Percentiles rank a stretch among this genome's conserved stretches.
These are phyloP conservation scores for Brasenia schreberi DNA, from an alignment of 164 flowering plant species.

Conservation along the genomic window DNA sequence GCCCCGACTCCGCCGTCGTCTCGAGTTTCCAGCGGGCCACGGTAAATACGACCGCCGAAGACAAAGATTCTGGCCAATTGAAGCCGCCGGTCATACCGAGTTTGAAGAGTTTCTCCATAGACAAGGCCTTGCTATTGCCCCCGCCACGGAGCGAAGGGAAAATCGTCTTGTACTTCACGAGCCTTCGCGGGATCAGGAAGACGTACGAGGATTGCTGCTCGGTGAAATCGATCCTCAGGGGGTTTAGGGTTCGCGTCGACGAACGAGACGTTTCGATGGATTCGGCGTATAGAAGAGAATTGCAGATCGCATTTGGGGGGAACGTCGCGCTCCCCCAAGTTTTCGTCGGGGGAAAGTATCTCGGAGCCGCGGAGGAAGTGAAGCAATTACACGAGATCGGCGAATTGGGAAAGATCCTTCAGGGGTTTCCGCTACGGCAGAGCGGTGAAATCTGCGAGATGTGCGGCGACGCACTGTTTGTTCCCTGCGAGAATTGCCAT, in stretches of 20 bases:
- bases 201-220: slow-evolving; percentile 80
- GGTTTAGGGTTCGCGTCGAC: slow-evolving; percentile 63
- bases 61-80: slow-evolving; percentile 1
- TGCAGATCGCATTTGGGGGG: slow-evolving; percentile 36
- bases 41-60: slow-evolving; percentile 24
- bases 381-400: slow-evolving; percentile 63
- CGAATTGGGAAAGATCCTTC: slow-evolving; percentile 48
- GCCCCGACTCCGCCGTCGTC: slow-evolving; percentile 48
- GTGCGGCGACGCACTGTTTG: slow-evolving; percentile 85
- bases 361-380: slow-evolving; percentile 83
- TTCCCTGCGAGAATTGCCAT: slow-evolving; percentile 62
- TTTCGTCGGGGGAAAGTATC: slow-evolving; percentile 50
- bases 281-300: slow-evolving; percentile 43
- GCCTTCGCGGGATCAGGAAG: slow-evolving; percentile 69
- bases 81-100: background rate
- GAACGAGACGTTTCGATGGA: slow-evolving; percentile 95
- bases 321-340: slow-evolving; percentile 56
- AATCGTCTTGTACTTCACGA: slow-evolving; percentile 69
- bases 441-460: slow-evolving; percentile 33
- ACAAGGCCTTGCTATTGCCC: background rate
- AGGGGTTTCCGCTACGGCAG: slow-evolving; percentile 41
- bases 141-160: slow-evolving; percentile 30
- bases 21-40: slow-evolving; percentile 23
- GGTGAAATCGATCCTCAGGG: slow-evolving; percentile 55
- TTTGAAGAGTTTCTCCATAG: slow-evolving; percentile 9